Evolutionary conservation across 805 yeast genomes (phyloP), one percentile per base, ranked within the genome.

Genomic region (Pichia sporocuriosa): DNA sequence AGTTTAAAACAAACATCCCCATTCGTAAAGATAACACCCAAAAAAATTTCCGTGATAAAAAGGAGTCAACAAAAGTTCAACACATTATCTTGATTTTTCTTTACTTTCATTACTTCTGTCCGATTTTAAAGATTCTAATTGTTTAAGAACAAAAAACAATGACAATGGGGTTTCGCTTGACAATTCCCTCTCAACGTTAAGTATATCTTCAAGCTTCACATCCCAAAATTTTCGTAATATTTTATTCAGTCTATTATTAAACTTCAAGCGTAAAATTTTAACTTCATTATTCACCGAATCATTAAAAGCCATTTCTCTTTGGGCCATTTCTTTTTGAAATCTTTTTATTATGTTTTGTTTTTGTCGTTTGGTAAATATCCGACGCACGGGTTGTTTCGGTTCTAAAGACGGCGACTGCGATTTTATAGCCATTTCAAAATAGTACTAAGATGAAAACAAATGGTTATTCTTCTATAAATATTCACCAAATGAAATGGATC

Each of bases 171-270:
- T 36, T 15, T 47, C 40, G 22, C 48, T 46, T 7, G 67, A 53
- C 17, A 63, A 58, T 31, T 61, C 66, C 36, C 80, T 47, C 46
- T 75, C 81, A 9, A 70, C 57, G 35, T 61, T 59, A 24, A 75
- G 51, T 6, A 72, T 66, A 43, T 72, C 69, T 37, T 58, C 62
- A 30, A 73, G 53, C 48, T 65, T 69, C 12, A 72, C 68, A 43
- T 71, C 67, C 70, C 79, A 72, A 23, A 75, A 59, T 19, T 70
- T 68, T 30, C 73, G 66, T 36, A 71, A 65, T 8, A 75, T 73
- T 32, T 64, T 64, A 47, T 70, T 73, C 22, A 72, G 52, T 42
- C 77, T 55, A 33, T 72, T 56, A 24, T 57, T 51, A 9, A 74
- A 62, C 42, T 66, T 68, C 17, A 56, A 51, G 6, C 28, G 24